Percentiles rank a stretch among this genome's conserved stretches.
Evolutionary conservation across 441 rosid species (phyloP).

Genomic region (Aquilaria agallochum): DNA sequence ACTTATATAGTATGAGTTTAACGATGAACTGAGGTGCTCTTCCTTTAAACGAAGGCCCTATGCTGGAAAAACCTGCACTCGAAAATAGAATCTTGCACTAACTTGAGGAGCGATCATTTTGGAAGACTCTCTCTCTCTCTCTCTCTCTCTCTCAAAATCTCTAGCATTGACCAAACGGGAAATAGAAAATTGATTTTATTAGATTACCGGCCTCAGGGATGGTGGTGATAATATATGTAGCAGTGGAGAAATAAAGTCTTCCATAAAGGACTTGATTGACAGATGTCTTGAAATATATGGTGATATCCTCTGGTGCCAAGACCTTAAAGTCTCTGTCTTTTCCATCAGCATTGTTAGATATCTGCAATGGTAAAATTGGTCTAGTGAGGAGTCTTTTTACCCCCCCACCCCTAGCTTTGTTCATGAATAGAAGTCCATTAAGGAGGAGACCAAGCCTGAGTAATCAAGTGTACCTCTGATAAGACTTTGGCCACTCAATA

Average conservation of each 20-base stretch:
- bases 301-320: constrained; percentile 76
- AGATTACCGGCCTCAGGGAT: constrained; percentile 76
- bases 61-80: no score
- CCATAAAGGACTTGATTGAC: constrained; percentile 62
- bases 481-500: constrained; percentile 94
- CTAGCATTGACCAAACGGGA: neutral
- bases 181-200: constrained; percentile 12
- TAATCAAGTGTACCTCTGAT: constrained; percentile 54
- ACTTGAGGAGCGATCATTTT: no score
- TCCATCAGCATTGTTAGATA: constrained; percentile 64
- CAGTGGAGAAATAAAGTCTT: constrained; percentile 73
- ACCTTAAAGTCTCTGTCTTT: constrained; percentile 57
- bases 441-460: neutral
- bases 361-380: constrained; percentile 34
- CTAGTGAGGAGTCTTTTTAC: no score
- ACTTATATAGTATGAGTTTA: no score
- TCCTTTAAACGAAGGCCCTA: no score
- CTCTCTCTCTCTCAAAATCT: no score
- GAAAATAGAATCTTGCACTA: no score
- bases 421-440: no score
- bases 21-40: no score
- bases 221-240: constrained; percentile 86
- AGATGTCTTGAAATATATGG: constrained; percentile 86
- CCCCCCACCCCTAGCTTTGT: no score
- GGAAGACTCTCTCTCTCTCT: no score